Evolutionary conservation across 2,329 filamentous ascomycete species (phyloP), one percentile per base, ranked within the genome.

Genomic region (Didymosphaeria variabile): DNA sequence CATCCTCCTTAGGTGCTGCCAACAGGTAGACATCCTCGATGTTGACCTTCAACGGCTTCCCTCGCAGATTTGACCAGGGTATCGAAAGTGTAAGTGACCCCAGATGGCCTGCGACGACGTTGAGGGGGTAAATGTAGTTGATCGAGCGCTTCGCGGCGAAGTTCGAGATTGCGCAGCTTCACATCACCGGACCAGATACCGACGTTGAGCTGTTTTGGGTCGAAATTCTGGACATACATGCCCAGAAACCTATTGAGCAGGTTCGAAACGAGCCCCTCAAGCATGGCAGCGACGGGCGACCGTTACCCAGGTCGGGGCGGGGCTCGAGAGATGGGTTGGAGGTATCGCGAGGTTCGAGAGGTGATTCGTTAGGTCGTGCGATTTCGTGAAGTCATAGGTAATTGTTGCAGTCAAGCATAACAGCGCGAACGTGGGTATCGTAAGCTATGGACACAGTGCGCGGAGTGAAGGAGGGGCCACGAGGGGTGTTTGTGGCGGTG

Each of bases 211-310:
- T 99, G 95, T 74, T 93, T 91, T 57, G 95, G 93, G 80, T 99
- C 95, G 79, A 99, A 99, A 82, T 99, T 98, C 86, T 97, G 94
- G 80, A 99, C 94, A 80, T 99, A 99, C 91, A 98, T 97, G 86
- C 95, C 96, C 88, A 99, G 83, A 82, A 99, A 98, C 84, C 96
- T 91, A 84, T 99, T 99, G 72, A 99, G 90, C 84, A 99, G 86
- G 81, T 94, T 96, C 72, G 95, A 93, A 67, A 98, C 95, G 71
- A 99, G 86, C 70, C 94, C 92, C 87, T 99, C 95, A 83, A 99
- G 88, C 95, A 99, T 99, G 74, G 79, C 85, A 82, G 79, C 73
- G 79, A 79, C 72, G 71, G 79, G 77, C 77, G 84, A 88, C 86
- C 91, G 87, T 93, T 75, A 90, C 88, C 90, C 90, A 76, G 91